Percentiles rank a stretch among this genome's conserved stretches.
These are phyloP conservation scores for Nemania bipapillata DNA, from an alignment of 2,329 filamentous ascomycete species.

Conservation along the genomic window DNA sequence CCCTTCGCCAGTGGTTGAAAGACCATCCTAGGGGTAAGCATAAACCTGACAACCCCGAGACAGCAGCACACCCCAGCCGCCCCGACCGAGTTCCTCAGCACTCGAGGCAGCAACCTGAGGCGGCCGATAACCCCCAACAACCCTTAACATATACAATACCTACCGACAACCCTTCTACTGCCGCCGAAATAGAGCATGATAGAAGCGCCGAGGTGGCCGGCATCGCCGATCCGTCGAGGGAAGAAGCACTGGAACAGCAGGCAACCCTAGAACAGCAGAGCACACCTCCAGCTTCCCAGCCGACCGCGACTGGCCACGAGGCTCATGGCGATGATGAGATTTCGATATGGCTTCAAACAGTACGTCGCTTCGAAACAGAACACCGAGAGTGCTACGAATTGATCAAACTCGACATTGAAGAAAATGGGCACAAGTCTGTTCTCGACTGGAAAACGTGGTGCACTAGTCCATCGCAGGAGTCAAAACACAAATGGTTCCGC, in stretches of 20 bases:
- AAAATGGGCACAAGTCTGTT: neutral
- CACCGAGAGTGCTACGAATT: neutral
- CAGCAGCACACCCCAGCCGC: too few species aligned
- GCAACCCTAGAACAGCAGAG: neutral
- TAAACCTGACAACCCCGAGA: neutral
- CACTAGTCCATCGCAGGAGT: neutral
- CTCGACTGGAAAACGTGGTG: constrained; percentile 1
- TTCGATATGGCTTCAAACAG: constrained; percentile 1
- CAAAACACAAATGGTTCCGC: neutral
- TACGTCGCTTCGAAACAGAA: neutral
- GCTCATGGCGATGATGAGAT: neutral
- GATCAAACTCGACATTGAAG: neutral
- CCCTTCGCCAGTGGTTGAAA: neutral
- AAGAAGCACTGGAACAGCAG: neutral
- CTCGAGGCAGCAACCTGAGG: too few species aligned
- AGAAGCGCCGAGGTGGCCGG: neutral
- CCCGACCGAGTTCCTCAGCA: neutral
- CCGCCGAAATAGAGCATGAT: neutral
- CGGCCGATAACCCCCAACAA: too few species aligned
- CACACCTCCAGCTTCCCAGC: neutral
- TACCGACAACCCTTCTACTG: neutral
- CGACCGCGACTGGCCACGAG: neutral
- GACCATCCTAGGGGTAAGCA: neutral
- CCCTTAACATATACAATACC: too few species aligned
- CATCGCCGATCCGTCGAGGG: neutral